A percentile compares a stretch with the other conserved stretches of the same genome.
Evolutionary conservation across 2,329 filamentous ascomycete genomes (phyloP).

Genomic region (Dichotomopilus funicola): DNA sequence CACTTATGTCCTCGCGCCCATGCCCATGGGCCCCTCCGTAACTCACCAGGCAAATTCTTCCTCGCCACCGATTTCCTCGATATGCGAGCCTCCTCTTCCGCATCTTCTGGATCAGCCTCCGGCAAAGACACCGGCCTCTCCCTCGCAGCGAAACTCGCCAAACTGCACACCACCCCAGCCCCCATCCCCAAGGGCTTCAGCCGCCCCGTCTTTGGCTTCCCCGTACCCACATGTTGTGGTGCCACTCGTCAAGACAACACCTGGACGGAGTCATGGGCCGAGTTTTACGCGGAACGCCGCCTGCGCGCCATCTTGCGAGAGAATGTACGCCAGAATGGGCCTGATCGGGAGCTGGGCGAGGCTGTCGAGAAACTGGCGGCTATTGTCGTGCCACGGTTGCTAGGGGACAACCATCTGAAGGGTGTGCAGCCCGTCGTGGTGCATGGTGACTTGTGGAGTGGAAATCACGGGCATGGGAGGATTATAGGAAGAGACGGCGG

Average conservation of each 20-base stretch:
- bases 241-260: conserved; percentile 75
- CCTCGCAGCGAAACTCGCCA: conserved; percentile 70
- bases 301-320: conserved; percentile 57
- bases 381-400: conserved; percentile 66
- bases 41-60: conserved; percentile 47
- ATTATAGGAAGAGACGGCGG: conserved; percentile 38
- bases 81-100: background rate
- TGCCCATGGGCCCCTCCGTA: conserved; percentile 58
- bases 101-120: conserved; percentile 38
- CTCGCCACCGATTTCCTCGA: conserved; percentile 77
- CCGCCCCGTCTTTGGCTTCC: conserved; percentile 71
- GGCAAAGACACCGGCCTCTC: conserved; percentile 43
- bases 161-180: conserved; percentile 69
- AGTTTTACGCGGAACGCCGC: conserved; percentile 76
- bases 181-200: conserved; percentile 54
- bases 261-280: conserved; percentile 68
- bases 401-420: conserved; percentile 60
- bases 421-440: conserved; percentile 70
- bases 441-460: conserved; percentile 91
- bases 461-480: conserved; percentile 65
- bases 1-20: conserved; percentile 73
- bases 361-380: conserved; percentile 59
- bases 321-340: conserved; percentile 55
- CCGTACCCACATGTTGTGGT: conserved; percentile 78
- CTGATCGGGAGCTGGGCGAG: conserved; percentile 53